Percentiles rank a stretch among this genome's conserved stretches.
These are phyloP conservation scores for Starmerella stigmatis DNA, from an alignment of 805 yeast species.

Conservation along the genomic window DNA sequence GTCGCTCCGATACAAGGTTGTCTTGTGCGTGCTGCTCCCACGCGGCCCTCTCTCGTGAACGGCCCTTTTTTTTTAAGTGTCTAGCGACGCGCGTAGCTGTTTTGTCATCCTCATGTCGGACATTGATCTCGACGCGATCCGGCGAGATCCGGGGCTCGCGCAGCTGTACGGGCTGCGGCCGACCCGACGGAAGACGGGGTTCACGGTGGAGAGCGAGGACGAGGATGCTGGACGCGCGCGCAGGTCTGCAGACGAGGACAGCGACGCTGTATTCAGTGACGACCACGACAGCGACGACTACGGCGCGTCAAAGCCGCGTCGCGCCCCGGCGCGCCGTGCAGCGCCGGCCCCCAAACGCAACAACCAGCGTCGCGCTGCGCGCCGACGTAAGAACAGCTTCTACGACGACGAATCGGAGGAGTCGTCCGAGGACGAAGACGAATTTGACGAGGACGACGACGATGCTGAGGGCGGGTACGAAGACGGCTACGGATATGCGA, in stretches of 20 bases:
- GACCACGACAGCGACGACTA: slow-evolving; percentile 11
- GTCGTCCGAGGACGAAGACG: no score
- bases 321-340: slow-evolving; percentile 1
- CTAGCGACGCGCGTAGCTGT: slow-evolving; percentile 1
- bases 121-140: slow-evolving; percentile 21
- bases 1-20: no score
- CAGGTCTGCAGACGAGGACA: slow-evolving; percentile 5
- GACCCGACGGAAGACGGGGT: slow-evolving; percentile 27
- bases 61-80: not conserved
- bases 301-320: slow-evolving; percentile 2
- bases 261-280: slow-evolving; percentile 20
- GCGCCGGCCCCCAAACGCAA: not conserved
- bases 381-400: slow-evolving; percentile 16
- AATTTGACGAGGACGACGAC: slow-evolving; percentile 8
- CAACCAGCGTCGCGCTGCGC: slow-evolving; percentile 3
- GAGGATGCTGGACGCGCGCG: slow-evolving; percentile 15
- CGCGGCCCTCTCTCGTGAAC: not conserved
- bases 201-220: slow-evolving; percentile 22
- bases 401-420: slow-evolving; percentile 26
- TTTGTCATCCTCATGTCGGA: slow-evolving; percentile 22
- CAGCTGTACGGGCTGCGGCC: slow-evolving; percentile 38
- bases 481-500: slow-evolving; percentile 5
- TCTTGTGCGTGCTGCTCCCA: no score
- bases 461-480: slow-evolving; percentile 8
- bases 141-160: slow-evolving; percentile 25